Evolutionary conservation across 2,329 filamentous ascomycete genomes (phyloP).

Genomic region (Trichoderma sp.): DNA sequence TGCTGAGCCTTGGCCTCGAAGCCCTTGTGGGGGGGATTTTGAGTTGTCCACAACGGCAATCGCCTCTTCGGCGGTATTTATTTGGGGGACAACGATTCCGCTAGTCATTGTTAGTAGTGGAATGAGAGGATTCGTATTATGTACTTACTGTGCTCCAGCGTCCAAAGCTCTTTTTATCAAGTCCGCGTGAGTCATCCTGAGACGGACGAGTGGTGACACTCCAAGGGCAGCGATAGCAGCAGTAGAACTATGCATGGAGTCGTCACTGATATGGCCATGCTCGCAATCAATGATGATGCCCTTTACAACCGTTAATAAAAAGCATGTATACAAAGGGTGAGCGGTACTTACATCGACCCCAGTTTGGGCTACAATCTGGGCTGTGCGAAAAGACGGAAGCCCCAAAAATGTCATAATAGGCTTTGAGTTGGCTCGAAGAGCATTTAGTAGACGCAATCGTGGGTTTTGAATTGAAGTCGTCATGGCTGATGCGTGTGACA

Average conservation of each 20-base stretch:
- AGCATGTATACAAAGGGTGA: background rate
- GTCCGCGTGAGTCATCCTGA: background rate
- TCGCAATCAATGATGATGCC: background rate
- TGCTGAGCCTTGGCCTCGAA: background rate
- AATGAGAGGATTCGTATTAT: background rate
- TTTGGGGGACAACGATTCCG: background rate
- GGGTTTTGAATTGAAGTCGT: background rate
- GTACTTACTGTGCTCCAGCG: background rate
- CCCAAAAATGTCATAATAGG: background rate
- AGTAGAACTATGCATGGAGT: background rate
- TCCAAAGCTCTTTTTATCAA: background rate
- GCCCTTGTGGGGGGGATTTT: background rate
- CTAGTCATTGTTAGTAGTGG: background rate
- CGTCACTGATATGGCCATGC: background rate
- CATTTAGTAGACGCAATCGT: background rate
- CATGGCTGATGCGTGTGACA: background rate
- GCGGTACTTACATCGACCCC: background rate
- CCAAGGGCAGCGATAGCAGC: background rate
- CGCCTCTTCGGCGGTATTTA: background rate
- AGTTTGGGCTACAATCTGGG: background rate
- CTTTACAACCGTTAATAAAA: background rate
- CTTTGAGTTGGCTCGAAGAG: background rate
- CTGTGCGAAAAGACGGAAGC: background rate
- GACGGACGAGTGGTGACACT: background rate
- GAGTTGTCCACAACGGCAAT: background rate